Evolutionary conservation across 2,329 filamentous ascomycete species (phyloP).

Genomic region (Cephalotrichum gorgonifer): DNA sequence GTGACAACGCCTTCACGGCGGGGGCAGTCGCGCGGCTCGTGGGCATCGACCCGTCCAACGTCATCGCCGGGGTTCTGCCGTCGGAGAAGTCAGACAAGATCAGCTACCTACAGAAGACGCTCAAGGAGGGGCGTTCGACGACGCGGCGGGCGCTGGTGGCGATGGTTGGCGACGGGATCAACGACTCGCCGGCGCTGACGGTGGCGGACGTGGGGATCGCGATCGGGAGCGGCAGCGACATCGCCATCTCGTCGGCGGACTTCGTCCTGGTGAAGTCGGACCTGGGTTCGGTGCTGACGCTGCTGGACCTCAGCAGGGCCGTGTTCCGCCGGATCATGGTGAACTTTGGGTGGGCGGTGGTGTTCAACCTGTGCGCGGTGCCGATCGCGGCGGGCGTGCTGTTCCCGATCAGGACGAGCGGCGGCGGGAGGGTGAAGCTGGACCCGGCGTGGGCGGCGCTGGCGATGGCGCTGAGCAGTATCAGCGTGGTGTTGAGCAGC

Average conservation of each 20-base stretch:
- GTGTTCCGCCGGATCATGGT: constrained; percentile 72
- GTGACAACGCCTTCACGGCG: constrained; percentile 81
- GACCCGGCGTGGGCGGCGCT: constrained; percentile 80
- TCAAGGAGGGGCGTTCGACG: constrained; percentile 22
- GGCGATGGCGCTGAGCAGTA: constrained; percentile 86
- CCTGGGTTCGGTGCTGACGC: constrained; percentile 58
- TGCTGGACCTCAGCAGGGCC: constrained; percentile 58
- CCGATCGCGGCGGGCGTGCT: constrained; percentile 74
- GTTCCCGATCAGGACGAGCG: constrained; percentile 42
- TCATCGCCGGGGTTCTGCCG: constrained; percentile 81
- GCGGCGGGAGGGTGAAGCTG: constrained; percentile 47
- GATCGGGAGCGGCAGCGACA: constrained; percentile 73
- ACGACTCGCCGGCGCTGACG: constrained; percentile 74
- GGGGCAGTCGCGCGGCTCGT: constrained; percentile 65
- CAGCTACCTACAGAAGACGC: constrained; percentile 46
- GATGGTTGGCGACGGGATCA: constrained; percentile 86
- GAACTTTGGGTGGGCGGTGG: constrained; percentile 77
- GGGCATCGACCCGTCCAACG: constrained; percentile 62
- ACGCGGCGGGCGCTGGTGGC: constrained; percentile 46
- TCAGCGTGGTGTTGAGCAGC: constrained; percentile 80
- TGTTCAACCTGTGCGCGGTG: constrained; percentile 72
- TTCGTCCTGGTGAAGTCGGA: constrained; percentile 73
- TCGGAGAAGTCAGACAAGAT: constrained; percentile 71
- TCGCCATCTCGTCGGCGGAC: constrained; percentile 69
- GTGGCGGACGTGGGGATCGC: constrained; percentile 77